These are phyloP conservation scores for Ceriops tagal DNA, from an alignment of 345 rosid species.

Conservation along the genomic window DNA sequence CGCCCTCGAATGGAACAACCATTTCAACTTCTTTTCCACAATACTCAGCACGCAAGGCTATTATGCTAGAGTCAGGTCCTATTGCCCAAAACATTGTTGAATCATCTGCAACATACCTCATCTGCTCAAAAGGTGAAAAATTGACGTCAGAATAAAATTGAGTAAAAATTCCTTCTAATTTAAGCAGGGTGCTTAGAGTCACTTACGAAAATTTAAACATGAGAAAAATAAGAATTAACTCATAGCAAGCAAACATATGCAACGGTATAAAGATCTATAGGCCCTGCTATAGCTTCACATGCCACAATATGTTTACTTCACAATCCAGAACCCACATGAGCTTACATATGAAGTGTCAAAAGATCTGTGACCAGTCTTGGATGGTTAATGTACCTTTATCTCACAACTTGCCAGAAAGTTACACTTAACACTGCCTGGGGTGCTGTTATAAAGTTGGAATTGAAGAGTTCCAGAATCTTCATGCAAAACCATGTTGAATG, in stretches of 20 bases:
- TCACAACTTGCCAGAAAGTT: conserved; percentile 82
- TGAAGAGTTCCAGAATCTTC: conserved; percentile 63
- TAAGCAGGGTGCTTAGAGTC: too few relatives aligned
- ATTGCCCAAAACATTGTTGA: conserved; percentile 90
- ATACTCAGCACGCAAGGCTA: conserved; percentile 68
- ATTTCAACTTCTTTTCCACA: conserved; percentile 86
- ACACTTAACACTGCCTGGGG: conserved; percentile 58
- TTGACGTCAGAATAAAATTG: neutral
- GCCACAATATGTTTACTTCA: neutral
- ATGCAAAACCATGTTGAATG: conserved; percentile 89
- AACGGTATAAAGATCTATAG: neutral
- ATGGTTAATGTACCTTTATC: conserved; percentile 56
- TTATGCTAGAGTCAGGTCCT: conserved; percentile 66
- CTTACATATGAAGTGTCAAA: neutral
- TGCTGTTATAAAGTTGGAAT: conserved; percentile 66
- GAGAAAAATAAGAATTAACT: neutral
- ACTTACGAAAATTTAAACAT: neutral
- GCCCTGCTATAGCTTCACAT: neutral
- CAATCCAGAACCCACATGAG: conserved; percentile 3
- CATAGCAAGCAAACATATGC: neutral
- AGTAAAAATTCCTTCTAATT: too few relatives aligned
- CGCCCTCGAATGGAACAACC: conserved; percentile 90
- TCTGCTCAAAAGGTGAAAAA: conserved; percentile 37
- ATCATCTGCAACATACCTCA: conserved; percentile 79
- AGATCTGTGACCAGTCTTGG: neutral